Conservation (phyloP, 1,139 yeast species). For the Yamadazyma diospyri region DNA sequence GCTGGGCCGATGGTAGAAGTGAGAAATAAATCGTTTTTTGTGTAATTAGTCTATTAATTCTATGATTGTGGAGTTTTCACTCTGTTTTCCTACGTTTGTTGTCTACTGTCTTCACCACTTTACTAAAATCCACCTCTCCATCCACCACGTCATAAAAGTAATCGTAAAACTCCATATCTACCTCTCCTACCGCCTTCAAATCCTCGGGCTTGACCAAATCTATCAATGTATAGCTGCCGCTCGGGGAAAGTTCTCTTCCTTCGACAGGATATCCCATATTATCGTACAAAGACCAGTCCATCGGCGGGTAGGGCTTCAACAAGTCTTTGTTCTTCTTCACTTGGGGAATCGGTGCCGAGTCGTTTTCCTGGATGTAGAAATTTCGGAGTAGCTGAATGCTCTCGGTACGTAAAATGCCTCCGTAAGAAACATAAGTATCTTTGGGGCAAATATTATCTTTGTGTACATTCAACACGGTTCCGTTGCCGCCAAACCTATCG, state of each 20-base stretch:
- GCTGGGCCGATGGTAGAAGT: too few relatives aligned
- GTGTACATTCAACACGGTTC: slow-evolving; percentile 71
- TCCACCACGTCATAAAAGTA: slow-evolving; percentile 30
- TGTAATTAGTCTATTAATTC: too few relatives aligned
- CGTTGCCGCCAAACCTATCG: slow-evolving; percentile 96
- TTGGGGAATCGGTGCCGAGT: slow-evolving; percentile 78
- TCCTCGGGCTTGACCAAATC: slow-evolving; percentile 13
- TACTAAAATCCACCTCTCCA: slow-evolving; percentile 23
- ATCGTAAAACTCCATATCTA: slow-evolving; percentile 19
- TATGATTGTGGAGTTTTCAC: not conserved
- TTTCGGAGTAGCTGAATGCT: slow-evolving; percentile 77
- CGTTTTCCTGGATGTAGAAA: slow-evolving; percentile 83
- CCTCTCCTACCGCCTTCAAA: slow-evolving; percentile 22
- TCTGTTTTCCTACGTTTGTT: not conserved
- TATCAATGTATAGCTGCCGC: slow-evolving; percentile 2
- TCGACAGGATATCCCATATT: slow-evolving; percentile 16
- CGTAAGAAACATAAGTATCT: slow-evolving; percentile 50
- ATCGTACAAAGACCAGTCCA: slow-evolving; percentile 18
- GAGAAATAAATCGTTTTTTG: too few relatives aligned
- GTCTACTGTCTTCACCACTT: slow-evolving; percentile 17
- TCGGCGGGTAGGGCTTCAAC: slow-evolving; percentile 62
- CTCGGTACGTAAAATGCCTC: slow-evolving; percentile 78
- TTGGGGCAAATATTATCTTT: slow-evolving; percentile 28
- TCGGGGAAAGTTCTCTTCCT: slow-evolving; percentile 13
- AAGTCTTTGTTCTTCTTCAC: slow-evolving; percentile 71